Evolutionary conservation across 2,329 filamentous ascomycete genomes (phyloP).

Genomic region (Sordariomycetes sp.): DNA sequence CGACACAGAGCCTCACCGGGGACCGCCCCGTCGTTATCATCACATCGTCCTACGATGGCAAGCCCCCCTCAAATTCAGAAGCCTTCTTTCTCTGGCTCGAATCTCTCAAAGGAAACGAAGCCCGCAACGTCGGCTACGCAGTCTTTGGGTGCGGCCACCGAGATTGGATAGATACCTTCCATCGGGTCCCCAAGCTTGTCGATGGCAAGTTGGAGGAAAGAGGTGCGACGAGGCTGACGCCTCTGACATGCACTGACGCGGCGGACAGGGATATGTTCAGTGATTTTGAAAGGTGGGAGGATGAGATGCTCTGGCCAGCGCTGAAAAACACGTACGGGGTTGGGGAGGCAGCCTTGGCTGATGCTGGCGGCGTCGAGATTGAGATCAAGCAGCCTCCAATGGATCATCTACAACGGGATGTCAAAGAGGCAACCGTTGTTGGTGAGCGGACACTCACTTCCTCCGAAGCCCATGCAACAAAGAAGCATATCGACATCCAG

Average conservation of each 20-base stretch:
- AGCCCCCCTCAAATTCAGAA: slow-evolving; percentile 58
- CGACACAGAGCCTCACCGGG: slow-evolving; percentile 13
- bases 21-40: slow-evolving; percentile 48
- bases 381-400: slow-evolving; percentile 42
- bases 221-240: slow-evolving; percentile 14
- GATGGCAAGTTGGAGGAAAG: slow-evolving; percentile 33
- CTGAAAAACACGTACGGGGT: slow-evolving; percentile 37
- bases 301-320: slow-evolving; percentile 34
- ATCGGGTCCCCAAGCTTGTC: slow-evolving; percentile 49
- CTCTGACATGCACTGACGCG: slow-evolving; percentile 44
- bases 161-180: slow-evolving; percentile 49
- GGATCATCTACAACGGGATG: slow-evolving; percentile 46
- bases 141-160: slow-evolving; percentile 56
- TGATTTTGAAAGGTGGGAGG: slow-evolving; percentile 53
- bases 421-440: slow-evolving; percentile 49
- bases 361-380: slow-evolving; percentile 20
- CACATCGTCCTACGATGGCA: slow-evolving; percentile 60
- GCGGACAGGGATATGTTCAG: slow-evolving; percentile 50
- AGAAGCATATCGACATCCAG: slow-evolving; percentile 52
- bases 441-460: slow-evolving; percentile 38
- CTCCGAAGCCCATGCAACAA: slow-evolving; percentile 37
- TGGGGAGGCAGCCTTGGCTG: slow-evolving; percentile 15
- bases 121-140: slow-evolving; percentile 48
- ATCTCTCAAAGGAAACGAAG: slow-evolving; percentile 28
- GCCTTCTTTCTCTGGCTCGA: slow-evolving; percentile 58